phyloP scores from a whole-genome alignment of 352 stramenopile genomes.

The Phytophthora agathidicida region DNA sequence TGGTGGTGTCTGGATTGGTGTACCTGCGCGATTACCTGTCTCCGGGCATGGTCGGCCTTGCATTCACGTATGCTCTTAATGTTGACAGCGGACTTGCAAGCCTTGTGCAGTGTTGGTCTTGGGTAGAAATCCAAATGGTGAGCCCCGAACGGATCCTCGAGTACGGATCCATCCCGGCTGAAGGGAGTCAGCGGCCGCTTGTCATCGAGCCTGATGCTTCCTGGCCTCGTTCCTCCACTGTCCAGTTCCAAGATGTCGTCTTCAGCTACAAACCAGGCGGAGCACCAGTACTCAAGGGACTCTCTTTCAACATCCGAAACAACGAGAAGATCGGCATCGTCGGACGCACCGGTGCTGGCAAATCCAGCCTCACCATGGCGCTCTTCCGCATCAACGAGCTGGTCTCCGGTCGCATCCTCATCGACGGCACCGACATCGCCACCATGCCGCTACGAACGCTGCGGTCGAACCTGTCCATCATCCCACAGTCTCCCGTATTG shows the following conservation, averaged over 20 bases:
- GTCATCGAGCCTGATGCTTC: conserved; percentile 23
- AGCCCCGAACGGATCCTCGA: conserved; percentile 48
- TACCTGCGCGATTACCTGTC: conserved; percentile 40
- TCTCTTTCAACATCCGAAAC: conserved; percentile 58
- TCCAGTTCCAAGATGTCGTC: conserved; percentile 63
- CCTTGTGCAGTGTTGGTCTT: conserved; percentile 38
- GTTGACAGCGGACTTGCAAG: conserved; percentile 81
- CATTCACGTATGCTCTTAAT: conserved; percentile 88
- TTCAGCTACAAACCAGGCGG: conserved; percentile 22
- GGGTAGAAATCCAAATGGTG: conserved; percentile 51
- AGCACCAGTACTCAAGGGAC: conserved; percentile 34
- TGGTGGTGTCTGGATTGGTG: conserved; percentile 44
- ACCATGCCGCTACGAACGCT: conserved; percentile 31
- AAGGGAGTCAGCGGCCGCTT: conserved; percentile 25
- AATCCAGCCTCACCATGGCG: conserved; percentile 80
- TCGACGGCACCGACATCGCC: conserved; percentile 45
- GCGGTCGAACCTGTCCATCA: conserved; percentile 39
- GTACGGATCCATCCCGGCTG: conserved; percentile 40
- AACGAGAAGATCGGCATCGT: conserved; percentile 82
- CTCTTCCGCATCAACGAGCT: conserved; percentile 90
- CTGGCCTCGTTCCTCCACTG: conserved; percentile 77
- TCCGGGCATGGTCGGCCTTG: conserved; percentile 75
- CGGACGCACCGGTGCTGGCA: conserved; percentile 84
- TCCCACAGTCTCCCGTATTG: conserved; percentile 80
- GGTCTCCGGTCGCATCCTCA: conserved; percentile 36